Evolutionary conservation across 306 rosid species (phyloP), one percentile per base, ranked within the genome.

Genomic region (Cicer chorassanicum): DNA sequence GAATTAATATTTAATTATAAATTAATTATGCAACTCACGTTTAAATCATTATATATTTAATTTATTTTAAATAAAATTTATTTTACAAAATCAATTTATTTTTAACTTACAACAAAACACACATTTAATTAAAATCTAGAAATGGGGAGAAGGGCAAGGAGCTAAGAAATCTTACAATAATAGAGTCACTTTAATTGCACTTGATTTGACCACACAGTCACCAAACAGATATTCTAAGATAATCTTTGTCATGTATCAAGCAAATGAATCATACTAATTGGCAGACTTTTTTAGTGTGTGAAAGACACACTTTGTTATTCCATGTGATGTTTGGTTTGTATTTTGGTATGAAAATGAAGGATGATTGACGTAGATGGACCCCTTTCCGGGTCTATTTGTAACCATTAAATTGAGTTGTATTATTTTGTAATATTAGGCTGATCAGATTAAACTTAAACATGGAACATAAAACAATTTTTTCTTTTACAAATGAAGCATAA

Each of bases 201-300:
- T 70, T 89, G 90, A 86, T 87, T 87, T 81, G 91, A 90, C 91
- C 65, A 77, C 68, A 79, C 87, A 78, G 74, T 73, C 79, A 73
- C 78, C 84, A 86, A 84, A 59, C 74, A 80, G 43, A 60, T 75
- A 82, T 68, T 60, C 78, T 71, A 67, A 56, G 68, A 75, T 79
- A 69, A 77, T 75, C 41, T 40, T 77, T 56, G 43, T 53, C 82
- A 78, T 53, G 55, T 68, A 64, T 70, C 84, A 74, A 75, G 59
- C 59, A 83, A 18, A 79, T 65, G 19, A 72, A 65, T 41, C 12
- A 65, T 63, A 64, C 72, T 45, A 13, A 60, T 72, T 77, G 72
- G 15, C 19, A 60, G 11, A 19, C 14, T 64, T 76, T 65, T 40
- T 29, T 29, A 59, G 69, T 54, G 56, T 77, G n/a, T 77, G 15